A percentile compares a stretch with the other conserved stretches of the same genome.
These are phyloP conservation scores for Royoungia palumana DNA, from an alignment of 768 basidiomycete genomes.

Conservation along the genomic window DNA sequence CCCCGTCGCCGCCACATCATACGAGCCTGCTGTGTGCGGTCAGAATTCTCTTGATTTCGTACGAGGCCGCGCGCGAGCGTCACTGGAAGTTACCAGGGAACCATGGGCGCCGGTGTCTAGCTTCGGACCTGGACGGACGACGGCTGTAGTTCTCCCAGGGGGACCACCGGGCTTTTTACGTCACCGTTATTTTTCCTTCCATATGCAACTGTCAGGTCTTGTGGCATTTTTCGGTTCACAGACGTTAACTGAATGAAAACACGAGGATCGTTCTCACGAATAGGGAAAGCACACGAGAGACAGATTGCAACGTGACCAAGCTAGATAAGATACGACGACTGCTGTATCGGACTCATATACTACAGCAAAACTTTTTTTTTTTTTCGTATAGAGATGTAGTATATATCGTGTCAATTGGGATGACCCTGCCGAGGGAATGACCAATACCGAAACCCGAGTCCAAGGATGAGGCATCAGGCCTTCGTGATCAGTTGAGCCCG, in stretches of 20 bases:
- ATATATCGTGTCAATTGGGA: neutral
- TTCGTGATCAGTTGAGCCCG: neutral
- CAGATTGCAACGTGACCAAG: neutral
- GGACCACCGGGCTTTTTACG: too few relatives aligned
- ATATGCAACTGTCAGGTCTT: neutral
- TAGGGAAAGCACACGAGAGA: neutral
- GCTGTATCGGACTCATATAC: neutral
- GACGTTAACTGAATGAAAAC: neutral
- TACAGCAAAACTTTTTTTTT: neutral
- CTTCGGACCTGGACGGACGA: too few relatives aligned
- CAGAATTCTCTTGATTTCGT: too few relatives aligned
- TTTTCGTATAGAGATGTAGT: neutral
- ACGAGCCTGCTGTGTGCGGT: too few relatives aligned
- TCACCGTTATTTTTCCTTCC: neutral
- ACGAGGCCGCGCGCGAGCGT: too few relatives aligned
- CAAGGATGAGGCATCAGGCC: constrained; percentile 3
- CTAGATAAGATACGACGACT: constrained; percentile 11
- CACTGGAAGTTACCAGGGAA: too few relatives aligned
- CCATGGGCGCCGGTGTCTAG: too few relatives aligned
- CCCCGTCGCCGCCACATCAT: too few relatives aligned
- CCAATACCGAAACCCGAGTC: too few relatives aligned
- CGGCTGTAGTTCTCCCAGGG: too few relatives aligned
- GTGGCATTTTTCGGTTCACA: too few relatives aligned
- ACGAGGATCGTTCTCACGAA: neutral
- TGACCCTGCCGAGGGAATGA: too few relatives aligned